Percentiles rank a stretch among this genome's conserved stretches.
phyloP scores from a whole-genome alignment of 805 yeast genomes.

The Lipomyces chichibuensis region DNA sequence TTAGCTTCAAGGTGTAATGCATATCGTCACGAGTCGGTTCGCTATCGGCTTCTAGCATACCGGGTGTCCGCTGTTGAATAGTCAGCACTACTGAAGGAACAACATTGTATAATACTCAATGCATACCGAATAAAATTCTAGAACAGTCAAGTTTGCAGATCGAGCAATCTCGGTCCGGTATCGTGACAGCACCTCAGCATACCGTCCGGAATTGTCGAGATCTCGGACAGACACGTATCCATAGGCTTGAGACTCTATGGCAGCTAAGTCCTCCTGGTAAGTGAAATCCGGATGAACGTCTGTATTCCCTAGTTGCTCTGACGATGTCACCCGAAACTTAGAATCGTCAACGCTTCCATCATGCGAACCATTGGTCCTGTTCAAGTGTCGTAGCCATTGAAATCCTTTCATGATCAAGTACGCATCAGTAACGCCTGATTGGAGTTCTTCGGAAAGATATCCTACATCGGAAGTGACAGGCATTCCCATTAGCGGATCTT shows the following conservation, averaged over 20 bases:
- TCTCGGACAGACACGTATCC: background rate
- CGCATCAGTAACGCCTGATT: background rate
- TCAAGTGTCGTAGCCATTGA: conserved; percentile 9
- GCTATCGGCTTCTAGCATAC: background rate
- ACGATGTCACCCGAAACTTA: background rate
- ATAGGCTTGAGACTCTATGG: background rate
- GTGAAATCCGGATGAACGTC: background rate
- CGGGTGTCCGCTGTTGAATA: background rate
- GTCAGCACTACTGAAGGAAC: background rate
- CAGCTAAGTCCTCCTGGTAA: background rate
- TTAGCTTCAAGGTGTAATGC: background rate
- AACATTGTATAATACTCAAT: background rate
- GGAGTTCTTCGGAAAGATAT: conserved; percentile 4
- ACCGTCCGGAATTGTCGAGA: background rate
- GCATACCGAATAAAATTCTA: conserved; percentile 11
- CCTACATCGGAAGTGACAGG: conserved; percentile 17
- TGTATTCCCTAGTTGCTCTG: background rate
- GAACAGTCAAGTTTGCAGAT: conserved; percentile 1
- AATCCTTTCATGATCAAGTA: conserved; percentile 16
- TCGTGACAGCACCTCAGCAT: background rate
- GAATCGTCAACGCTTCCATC: background rate
- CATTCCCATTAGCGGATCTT: conserved; percentile 16
- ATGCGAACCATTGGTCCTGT: background rate
- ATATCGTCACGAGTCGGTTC: background rate
- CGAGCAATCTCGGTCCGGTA: conserved; percentile 9